Percentiles rank a stretch among this genome's conserved stretches.
Evolutionary conservation across 352 stramenopile species (phyloP).

Genomic region (Pythium brachiatum): DNA sequence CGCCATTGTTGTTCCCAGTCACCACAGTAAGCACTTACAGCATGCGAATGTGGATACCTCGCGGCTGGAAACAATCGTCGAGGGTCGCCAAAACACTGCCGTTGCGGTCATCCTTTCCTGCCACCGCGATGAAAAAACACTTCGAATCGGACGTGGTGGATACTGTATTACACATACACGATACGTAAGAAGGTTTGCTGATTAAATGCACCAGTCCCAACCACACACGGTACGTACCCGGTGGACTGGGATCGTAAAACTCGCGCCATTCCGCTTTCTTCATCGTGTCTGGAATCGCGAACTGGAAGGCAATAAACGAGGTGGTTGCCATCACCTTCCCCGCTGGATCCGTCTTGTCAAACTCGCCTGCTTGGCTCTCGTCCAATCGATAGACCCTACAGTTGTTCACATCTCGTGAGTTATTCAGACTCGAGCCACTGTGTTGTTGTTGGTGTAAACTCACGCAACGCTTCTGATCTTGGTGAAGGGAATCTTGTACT

Average conservation of each 20-base stretch:
- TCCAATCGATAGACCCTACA: conserved; percentile 13
- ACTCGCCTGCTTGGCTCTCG: background rate
- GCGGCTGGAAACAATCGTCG: conserved; percentile 6
- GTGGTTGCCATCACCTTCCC: conserved; percentile 20
- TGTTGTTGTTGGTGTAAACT: background rate
- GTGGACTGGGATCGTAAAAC: conserved; percentile 16
- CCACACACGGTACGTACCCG: conserved; percentile 1
- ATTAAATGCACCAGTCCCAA: too few relatives aligned
- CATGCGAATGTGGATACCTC: background rate
- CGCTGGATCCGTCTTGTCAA: conserved; percentile 10
- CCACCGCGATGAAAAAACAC: conserved; percentile 10
- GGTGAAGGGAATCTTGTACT: conserved; percentile 9
- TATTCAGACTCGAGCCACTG: background rate
- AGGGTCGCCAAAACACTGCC: conserved; percentile 3
- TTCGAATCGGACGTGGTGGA: conserved; percentile 4
- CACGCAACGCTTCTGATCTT: conserved; percentile 11
- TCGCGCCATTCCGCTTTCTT: conserved; percentile 19
- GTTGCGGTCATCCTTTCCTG: conserved; percentile 14
- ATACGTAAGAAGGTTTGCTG: too few relatives aligned
- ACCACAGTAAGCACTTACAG: conserved; percentile 8
- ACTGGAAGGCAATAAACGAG: conserved; percentile 24
- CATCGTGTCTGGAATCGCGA: conserved; percentile 12
- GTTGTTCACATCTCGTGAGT: background rate
- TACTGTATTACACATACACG: too few relatives aligned
- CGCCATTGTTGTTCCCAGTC: background rate